Conservation (phyloP, 306 rosid genomes). For the Adenanthera pavonina region DNA sequence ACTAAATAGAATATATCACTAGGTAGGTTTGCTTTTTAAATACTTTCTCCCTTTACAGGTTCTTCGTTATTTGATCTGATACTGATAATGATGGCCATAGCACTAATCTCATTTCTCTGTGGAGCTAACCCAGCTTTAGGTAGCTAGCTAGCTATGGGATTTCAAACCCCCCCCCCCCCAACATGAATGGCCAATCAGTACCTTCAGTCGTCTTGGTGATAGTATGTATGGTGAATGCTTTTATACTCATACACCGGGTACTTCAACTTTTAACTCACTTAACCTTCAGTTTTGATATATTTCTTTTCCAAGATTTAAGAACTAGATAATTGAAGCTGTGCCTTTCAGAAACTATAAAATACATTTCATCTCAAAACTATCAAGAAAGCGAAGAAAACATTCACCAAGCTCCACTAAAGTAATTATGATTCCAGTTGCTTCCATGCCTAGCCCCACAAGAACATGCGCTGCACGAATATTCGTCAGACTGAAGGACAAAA, state of each 20-base stretch:
- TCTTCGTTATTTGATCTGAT: background rate
- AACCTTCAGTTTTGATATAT: background rate
- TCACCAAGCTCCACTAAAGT: constrained; percentile 28
- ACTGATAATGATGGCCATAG: background rate
- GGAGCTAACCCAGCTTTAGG: background rate
- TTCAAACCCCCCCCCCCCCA: constrained; percentile 21
- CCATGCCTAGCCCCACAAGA: background rate
- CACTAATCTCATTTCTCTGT: background rate
- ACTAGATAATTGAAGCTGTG: background rate
- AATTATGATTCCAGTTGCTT: constrained; percentile 26
- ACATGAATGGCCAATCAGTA: constrained; percentile 4
- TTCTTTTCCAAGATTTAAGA: background rate
- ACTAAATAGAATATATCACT: no score
- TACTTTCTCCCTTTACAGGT: constrained; percentile 11
- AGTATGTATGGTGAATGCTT: background rate
- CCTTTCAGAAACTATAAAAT: background rate
- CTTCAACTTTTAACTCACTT: background rate
- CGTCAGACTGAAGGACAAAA: constrained; percentile 19
- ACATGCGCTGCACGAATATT: constrained; percentile 46
- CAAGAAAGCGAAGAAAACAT: constrained; percentile 30
- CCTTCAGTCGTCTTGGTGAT: background rate
- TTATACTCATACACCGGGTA: background rate
- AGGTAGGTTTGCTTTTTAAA: background rate
- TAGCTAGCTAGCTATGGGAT: constrained; percentile 10
- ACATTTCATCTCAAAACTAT: background rate